Base-by-base conservation (phyloP, 2,329 filamentous ascomycete genomes). In the Trichothecium roseum region DNA sequence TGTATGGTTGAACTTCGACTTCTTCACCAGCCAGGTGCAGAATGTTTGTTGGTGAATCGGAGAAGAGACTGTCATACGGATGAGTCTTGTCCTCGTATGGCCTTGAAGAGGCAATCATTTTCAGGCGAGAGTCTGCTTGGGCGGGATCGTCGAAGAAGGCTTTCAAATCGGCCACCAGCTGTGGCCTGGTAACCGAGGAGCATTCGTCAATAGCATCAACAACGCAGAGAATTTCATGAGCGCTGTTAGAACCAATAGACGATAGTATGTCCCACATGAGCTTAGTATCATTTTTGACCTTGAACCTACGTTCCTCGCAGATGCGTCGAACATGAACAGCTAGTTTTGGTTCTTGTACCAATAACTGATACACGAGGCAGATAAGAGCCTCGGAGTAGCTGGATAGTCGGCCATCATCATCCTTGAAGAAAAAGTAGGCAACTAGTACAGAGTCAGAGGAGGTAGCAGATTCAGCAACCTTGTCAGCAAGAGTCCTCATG, bases 401-500 rank as follows among this genome's bases (percentile, higher is more conserved):
- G n/a, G 15, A 22, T 8, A 33, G 31, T 14, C n/a, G 16, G n/a
- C 20, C 31, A 6, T 13, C 31, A 4, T 33, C 31, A 14, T 33
- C 31, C 17, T 33, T 33, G 31, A 33, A 33, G 31, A 33, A 33
- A 17, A 33, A 33, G 20, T 20, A 33, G 8, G 31, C 18, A 5
- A 22, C 18, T 9, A 33, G 15, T 14, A 20, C 15, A 20, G 31
- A 17, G 16, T 33, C 31, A 14, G n/a, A n/a, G n/a, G n/a, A n/a
- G n/a, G n/a, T n/a, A n/a, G 16, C 20, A 15, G 3, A 22, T 10
- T 18, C 31, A 3, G 20, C 16, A 5, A 33, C 14, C n/a, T 22
- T 16, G 31, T 24, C 31, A 17, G 20, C 31, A 20, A 33, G 31
- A 12, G 31, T 20, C 20, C 18, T 33, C 31, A 33, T 33, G 9